phyloP scores from a whole-genome alignment of 2,329 filamentous ascomycete genomes.

The Plectosphaerella sp. region DNA sequence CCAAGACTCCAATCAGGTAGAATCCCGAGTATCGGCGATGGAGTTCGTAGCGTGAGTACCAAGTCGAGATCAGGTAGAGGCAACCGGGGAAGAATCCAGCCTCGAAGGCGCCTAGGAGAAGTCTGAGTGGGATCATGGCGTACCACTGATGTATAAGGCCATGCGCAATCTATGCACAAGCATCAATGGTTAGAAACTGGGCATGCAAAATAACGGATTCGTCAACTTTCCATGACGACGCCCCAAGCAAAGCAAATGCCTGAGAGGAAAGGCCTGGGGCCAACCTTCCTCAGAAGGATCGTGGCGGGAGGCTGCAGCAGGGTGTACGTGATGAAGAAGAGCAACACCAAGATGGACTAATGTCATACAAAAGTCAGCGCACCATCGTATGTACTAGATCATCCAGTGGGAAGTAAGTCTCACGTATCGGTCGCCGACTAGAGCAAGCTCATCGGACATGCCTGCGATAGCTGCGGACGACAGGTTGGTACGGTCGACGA shows the following conservation, averaged over 20 bases:
- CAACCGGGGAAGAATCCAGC: conserved; percentile 55
- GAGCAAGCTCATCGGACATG: conserved; percentile 23
- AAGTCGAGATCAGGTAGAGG: conserved; percentile 26
- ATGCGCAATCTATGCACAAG: conserved; percentile 8
- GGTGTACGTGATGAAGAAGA: conserved; percentile 73
- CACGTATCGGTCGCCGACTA: conserved; percentile 17
- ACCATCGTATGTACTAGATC: too few species aligned
- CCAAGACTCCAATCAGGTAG: conserved; percentile 9
- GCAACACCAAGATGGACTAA: conserved; percentile 55
- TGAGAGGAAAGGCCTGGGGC: conserved; percentile 53
- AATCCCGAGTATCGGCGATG: conserved; percentile 18
- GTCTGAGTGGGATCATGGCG: conserved; percentile 23
- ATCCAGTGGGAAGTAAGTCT: too few species aligned
- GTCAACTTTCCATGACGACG: conserved; percentile 55
- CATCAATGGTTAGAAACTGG: conserved; percentile 1
- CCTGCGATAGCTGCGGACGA: conserved; percentile 25
- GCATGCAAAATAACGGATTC: background rate
- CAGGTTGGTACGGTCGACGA: conserved; percentile 23
- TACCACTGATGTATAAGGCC: conserved; percentile 15
- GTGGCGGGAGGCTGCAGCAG: conserved; percentile 69
- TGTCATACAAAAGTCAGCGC: too few species aligned
- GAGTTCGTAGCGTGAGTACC: conserved; percentile 26
- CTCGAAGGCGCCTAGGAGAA: conserved; percentile 62
- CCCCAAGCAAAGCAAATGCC: conserved; percentile 57
- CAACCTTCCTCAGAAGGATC: conserved; percentile 61